Base-by-base conservation (phyloP, 1,139 yeast species). In the Suhomyces ambrosiae region DNA sequence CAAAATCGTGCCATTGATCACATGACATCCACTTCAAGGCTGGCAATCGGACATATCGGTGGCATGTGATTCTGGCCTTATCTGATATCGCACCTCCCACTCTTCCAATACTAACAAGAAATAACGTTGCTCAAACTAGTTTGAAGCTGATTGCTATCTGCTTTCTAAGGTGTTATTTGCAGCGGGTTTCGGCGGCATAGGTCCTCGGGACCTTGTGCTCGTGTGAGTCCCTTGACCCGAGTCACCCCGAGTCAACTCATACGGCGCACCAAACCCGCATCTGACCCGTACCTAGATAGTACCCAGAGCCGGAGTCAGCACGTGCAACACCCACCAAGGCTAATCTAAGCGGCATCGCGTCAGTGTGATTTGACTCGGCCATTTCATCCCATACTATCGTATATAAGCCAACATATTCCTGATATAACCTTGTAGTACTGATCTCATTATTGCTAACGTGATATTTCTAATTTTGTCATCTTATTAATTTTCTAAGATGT, bases 291-390 rank as follows among this genome's bases (percentile, higher is more conserved):
- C n/a, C n/a, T n/a, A n/a, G 11, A 6, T 10, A 6, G 11, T 12
- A 4, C 11, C 23, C 30, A 23, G 30, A 13, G 6, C 26, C 34
- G 23, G 35, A 35, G 35, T 35, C 38, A 35, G 31, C 38, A 35
- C 32, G 34, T 30, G 38, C 27, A 4, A 9, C 15, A n/a, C 14
- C 15, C 27, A 4, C 9, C 13, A 17, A 7, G 15, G 16, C 11
- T 10, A 19, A 28, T 18, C 23, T n/a, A 5, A 10, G 15, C 14
- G 14, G n/a, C 31, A 18, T 18, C 23, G 31, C 9, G 15, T 5
- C 23, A 22, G 19, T 12, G 7, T 25, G 37, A 29, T 30, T 35
- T 35, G 38, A 35, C 38, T 35, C 38, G 38, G 38, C 27, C 32
- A 23, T 25, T 10, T 14, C 15, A 18, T 4, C 23, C 10, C 10